phyloP scores from a whole-genome alignment of 2,329 filamentous ascomycete species.

The Ophiostoma piceae region DNA sequence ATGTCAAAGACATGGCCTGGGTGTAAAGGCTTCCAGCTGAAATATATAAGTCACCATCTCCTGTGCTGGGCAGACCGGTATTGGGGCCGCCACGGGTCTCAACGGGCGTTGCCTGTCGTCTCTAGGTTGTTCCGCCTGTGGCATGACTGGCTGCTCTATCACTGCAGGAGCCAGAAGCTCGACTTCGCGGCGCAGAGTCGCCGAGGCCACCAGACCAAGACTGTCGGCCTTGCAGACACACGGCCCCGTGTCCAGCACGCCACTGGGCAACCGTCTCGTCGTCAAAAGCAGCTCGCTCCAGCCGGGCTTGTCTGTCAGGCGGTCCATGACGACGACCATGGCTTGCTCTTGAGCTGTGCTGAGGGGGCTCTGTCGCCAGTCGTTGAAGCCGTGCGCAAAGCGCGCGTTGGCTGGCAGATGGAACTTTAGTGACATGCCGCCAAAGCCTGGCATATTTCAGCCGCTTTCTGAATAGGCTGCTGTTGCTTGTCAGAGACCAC shows the following conservation, averaged over 20 bases:
- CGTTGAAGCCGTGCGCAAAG: not conserved
- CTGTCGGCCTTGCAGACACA: not conserved
- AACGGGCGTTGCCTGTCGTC: too few relatives aligned
- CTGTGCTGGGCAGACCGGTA: too few relatives aligned
- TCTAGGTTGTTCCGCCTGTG: not conserved
- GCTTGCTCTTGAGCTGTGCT: not conserved
- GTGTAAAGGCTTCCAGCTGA: not conserved
- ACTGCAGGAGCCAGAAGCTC: not conserved
- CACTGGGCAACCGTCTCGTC: too few relatives aligned
- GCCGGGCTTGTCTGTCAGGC: not conserved
- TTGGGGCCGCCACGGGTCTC: too few relatives aligned
- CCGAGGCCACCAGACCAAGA: not conserved
- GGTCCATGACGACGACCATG: not conserved
- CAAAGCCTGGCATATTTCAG: too few relatives aligned
- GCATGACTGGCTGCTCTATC: not conserved
- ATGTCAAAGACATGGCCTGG: not conserved
- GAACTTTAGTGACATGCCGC: too few relatives aligned
- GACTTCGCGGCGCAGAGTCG: not conserved
- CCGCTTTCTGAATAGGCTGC: conserved; percentile 40
- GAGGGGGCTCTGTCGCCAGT: not conserved
- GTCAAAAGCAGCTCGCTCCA: not conserved
- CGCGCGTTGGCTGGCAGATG: not conserved
- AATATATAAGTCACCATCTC: not conserved
- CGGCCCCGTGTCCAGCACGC: not conserved
- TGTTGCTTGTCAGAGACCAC: too few relatives aligned